phyloP scores from a whole-genome alignment of 2,329 filamentous ascomycete species.

The Raffaelea albimanens region DNA sequence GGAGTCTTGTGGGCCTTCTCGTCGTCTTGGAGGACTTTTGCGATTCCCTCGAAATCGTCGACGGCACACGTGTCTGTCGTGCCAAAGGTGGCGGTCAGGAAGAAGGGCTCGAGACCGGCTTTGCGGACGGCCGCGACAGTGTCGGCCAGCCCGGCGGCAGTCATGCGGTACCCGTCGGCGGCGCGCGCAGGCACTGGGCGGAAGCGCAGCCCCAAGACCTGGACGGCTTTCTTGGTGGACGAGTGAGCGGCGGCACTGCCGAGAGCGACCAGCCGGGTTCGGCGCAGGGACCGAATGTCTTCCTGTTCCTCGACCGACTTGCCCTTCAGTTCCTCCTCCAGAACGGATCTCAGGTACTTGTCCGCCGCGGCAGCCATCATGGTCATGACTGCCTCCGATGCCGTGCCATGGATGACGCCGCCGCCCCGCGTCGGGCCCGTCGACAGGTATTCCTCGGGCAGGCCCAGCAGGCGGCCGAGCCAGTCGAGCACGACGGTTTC shows the following conservation, averaged over 20 bases:
- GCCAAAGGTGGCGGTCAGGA: constrained; percentile 72
- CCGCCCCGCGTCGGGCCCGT: constrained; percentile 63
- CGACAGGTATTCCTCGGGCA: constrained; percentile 67
- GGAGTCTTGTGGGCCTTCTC: constrained; percentile 13
- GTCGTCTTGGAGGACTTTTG: constrained; percentile 30
- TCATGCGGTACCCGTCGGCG: constrained; percentile 61
- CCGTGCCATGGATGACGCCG: constrained; percentile 89
- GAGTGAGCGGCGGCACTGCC: constrained; percentile 74
- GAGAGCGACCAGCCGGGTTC: constrained; percentile 68
- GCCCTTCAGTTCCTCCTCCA: constrained; percentile 26
- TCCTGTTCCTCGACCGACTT: constrained; percentile 45
- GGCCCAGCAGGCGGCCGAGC: constrained; percentile 64
- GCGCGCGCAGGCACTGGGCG: constrained; percentile 55
- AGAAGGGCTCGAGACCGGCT: constrained; percentile 74
- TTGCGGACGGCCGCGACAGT: constrained; percentile 56
- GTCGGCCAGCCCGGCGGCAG: constrained; percentile 48
- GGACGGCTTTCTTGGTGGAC: constrained; percentile 76
- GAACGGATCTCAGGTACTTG: constrained; percentile 50
- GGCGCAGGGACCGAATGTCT: constrained; percentile 56
- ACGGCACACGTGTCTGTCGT: constrained; percentile 83
- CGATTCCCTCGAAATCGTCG: constrained; percentile 69
- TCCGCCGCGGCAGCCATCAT: constrained; percentile 83
- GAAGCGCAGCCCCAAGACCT: constrained; percentile 78
- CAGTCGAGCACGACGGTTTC: constrained; percentile 92
- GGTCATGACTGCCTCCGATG: constrained; percentile 78